phyloP scores from a whole-genome alignment of 257 asterid species.

The Voacanga thouarsii region DNA sequence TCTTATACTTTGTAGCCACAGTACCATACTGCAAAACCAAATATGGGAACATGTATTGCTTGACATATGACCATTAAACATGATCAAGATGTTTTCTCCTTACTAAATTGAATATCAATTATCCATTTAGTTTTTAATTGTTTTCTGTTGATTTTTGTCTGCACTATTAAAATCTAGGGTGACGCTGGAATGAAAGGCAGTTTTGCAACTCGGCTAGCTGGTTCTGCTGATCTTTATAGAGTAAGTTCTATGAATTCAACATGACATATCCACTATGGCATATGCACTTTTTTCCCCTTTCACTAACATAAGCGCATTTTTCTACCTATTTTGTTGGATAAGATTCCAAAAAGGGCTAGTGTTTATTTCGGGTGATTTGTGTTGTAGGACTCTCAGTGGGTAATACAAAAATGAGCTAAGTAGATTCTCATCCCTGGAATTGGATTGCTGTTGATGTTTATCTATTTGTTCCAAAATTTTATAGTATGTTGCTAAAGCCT shows the following conservation, averaged over 20 bases:
- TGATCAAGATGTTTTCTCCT: neutral
- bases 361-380: neutral
- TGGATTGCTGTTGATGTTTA: neutral
- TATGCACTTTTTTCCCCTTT: neutral
- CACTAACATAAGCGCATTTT: neutral
- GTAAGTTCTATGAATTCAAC: constrained; percentile 38
- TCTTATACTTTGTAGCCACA: neutral
- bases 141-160: neutral
- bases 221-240: constrained; percentile 87
- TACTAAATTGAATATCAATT: neutral
- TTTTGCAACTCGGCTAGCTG: constrained; percentile 79
- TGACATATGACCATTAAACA: neutral
- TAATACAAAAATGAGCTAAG: neutral
- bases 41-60: neutral
- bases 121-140: neutral
- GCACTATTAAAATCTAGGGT: constrained; percentile 47
- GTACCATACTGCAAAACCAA: neutral
- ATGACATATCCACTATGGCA: neutral
- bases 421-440: neutral
- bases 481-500: neutral
- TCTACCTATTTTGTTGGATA: neutral
- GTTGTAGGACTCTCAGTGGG: neutral
- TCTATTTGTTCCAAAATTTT: neutral
- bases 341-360: neutral
- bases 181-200: constrained; percentile 85